Conservation (phyloP, 345 rosid species). For the Excoecaria cochinchinensis region DNA sequence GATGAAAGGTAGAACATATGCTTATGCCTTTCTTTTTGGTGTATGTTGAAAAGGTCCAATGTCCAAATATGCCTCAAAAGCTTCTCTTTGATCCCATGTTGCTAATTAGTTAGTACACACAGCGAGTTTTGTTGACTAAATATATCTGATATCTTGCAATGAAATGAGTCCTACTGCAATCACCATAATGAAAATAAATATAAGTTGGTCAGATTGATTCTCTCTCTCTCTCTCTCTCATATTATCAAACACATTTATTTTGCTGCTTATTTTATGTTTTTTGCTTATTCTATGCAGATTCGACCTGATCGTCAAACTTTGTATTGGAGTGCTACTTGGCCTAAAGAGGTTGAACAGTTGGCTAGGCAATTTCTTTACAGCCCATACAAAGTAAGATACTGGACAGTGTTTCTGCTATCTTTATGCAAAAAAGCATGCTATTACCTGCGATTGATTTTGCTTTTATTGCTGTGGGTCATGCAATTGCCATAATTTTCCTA, state of each 20-base stretch:
- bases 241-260: background rate
- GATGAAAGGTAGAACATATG: background rate
- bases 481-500: background rate
- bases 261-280: no score
- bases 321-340: constrained; percentile 99
- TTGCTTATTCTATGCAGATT: constrained; percentile 47
- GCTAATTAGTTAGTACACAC: background rate
- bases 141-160: background rate
- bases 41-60: background rate
- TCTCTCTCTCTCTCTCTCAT: background rate
- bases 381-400: constrained; percentile 80
- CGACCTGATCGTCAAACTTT: constrained; percentile 96
- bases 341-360: constrained; percentile 94
- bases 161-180: background rate
- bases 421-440: background rate
- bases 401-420: background rate
- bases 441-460: background rate
- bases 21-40: background rate
- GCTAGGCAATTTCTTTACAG: constrained; percentile 88
- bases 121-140: background rate
- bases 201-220: background rate
- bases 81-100: background rate
- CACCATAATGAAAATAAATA: background rate
- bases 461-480: constrained; percentile 8
- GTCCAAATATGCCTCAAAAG: background rate